Evolutionary conservation across 2,329 filamentous ascomycete species (phyloP).

Genomic region (Colletotrichum trifolii): DNA sequence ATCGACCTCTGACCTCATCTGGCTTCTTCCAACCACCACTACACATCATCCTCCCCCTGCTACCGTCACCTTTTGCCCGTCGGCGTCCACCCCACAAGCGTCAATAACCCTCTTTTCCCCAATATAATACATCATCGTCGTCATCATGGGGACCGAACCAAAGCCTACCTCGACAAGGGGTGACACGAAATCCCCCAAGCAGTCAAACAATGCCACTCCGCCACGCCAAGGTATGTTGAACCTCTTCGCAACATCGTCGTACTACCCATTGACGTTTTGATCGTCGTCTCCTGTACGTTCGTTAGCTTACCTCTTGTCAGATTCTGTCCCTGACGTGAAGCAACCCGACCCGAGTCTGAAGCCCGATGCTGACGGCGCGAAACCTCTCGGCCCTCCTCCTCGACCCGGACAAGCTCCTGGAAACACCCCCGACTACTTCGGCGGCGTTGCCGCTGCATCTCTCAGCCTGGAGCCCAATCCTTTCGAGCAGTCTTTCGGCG

Average conservation of each 20-base stretch:
- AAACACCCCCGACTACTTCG: conserved; percentile 77
- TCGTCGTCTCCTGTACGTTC: conserved; percentile 33
- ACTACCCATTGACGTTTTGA: conserved; percentile 36
- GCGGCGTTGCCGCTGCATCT: conserved; percentile 63
- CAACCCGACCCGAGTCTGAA: conserved; percentile 61
- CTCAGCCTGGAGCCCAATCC: conserved; percentile 91
- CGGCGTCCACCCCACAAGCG: conserved; percentile 43
- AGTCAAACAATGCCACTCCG: conserved; percentile 53
- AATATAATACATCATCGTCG: conserved; percentile 58
- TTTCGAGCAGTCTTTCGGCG: conserved; percentile 93
- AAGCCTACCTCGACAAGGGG: conserved; percentile 51
- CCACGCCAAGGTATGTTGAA: conserved; percentile 55
- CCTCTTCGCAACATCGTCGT: conserved; percentile 3
- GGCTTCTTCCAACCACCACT: conserved; percentile 39
- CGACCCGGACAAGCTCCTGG: conserved; percentile 66
- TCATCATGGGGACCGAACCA: conserved; percentile 61
- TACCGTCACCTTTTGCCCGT: conserved; percentile 39
- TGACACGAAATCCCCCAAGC: conserved; percentile 62
- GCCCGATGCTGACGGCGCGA: conserved; percentile 68
- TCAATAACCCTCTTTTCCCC: conserved; percentile 42
- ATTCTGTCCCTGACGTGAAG: conserved; percentile 59
- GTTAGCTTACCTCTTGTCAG: conserved; percentile 46
- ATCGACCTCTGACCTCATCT: conserved; percentile 55
- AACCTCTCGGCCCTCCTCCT: conserved; percentile 77
- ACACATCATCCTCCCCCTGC: conserved; percentile 36